Evolutionary conservation across 2,329 filamentous ascomycete species (phyloP), one percentile per base, ranked within the genome.

Genomic region (Pseudopithomyces maydicus): DNA sequence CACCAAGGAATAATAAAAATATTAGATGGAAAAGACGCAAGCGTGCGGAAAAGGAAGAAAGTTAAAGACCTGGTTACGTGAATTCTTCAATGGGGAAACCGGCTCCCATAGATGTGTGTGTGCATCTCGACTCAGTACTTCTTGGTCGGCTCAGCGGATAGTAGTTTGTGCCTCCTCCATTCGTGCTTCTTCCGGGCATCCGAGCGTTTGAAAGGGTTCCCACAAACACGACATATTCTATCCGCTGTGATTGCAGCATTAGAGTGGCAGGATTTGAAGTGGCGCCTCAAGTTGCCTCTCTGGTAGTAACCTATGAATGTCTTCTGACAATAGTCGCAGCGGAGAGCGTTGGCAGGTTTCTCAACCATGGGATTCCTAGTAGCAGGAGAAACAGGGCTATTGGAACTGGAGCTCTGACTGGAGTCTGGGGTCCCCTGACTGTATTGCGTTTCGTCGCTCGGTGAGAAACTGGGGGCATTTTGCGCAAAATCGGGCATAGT

Each of bases 251-350:
- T 33, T 15, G 48, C 1, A 6, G 22, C 1, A 19, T 59, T 48
- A 6, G 19, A n/a, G 4, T 49, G 22, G 1, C 15, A 32, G 11
- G 36, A 42, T 15, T 42, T 51, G 3, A 46, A 32, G 29, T 66
- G 63, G 20, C 63, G 29, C 26, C 23, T 52, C 22, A 61, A 23
- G 12, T 66, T 66, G 2, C 56, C 57, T 29, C 52, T 61, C 1
- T 50, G 33, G 10, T 61, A 64, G 3, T 33, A 11, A 2, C 48
- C 48, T 1, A 22, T 51, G 19, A 51, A 51, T 8, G 20, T n/a
- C 2, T n/a, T 6, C 1, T 5, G 2, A 17, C 48, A 51, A 15
- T 19, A 11, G 11, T 2, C 14, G 19, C 17, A 19, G 6, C 10
- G 7, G 14, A 49, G 12, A 39, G 20, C 11, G 19, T 23, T 12